phyloP scores from a whole-genome alignment of 2,329 filamentous ascomycete genomes.

The Thelonectria olida region DNA sequence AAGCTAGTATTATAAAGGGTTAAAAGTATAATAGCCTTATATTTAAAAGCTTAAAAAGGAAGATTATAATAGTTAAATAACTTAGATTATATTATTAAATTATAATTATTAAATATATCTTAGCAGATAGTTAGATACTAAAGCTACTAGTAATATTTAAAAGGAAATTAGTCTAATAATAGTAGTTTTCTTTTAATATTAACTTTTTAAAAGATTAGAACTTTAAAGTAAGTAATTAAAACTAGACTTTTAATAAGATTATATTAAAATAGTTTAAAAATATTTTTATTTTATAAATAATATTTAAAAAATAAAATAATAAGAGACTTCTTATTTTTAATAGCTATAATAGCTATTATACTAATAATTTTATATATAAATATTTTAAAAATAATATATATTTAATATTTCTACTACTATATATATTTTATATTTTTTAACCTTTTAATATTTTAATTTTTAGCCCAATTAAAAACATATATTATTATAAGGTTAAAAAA shows the following conservation, averaged over 20 bases:
- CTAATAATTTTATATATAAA: not conserved
- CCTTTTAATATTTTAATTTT: too few species aligned
- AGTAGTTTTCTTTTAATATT: conserved; percentile 19
- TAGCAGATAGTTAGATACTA: not conserved
- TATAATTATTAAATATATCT: conserved; percentile 13
- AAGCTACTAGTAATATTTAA: conserved; percentile 9
- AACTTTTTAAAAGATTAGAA: conserved; percentile 11
- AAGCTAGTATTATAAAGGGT: conserved; percentile 9
- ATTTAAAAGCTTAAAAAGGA: conserved; percentile 1
- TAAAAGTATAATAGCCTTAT: conserved; percentile 4
- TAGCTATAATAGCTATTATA: not conserved
- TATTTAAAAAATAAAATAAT: not conserved
- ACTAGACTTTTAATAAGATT: not conserved
- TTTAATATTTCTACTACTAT: not conserved
- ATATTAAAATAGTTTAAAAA: not conserved
- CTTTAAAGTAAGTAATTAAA: not conserved
- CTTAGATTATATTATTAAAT: not conserved
- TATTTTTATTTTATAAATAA: not conserved
- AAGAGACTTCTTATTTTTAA: not conserved
- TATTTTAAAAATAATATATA: not conserved
- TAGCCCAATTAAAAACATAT: too few species aligned
- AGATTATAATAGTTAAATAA: not conserved
- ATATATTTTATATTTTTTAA: not conserved
- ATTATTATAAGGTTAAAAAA: too few species aligned
- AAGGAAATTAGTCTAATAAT: not conserved